Conservation (phyloP, 441 rosid genomes). For the Arabidopsis lyrata region DNA sequence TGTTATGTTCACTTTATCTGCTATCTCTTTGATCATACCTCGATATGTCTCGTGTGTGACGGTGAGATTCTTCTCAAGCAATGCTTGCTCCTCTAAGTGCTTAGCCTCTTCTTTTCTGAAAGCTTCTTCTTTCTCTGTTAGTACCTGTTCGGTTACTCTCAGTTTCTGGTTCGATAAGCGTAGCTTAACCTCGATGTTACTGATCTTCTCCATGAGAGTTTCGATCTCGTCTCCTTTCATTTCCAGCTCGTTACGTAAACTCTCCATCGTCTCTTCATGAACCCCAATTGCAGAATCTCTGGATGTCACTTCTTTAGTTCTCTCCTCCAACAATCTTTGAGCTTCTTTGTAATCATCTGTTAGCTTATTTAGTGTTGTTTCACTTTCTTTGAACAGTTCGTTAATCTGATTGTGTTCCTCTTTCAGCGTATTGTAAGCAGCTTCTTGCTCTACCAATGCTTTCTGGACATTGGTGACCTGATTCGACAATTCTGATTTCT, state of each 20-base stretch:
- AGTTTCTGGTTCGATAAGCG: constrained; percentile 97
- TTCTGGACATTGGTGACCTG: constrained; percentile 54
- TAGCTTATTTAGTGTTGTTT: constrained; percentile 48
- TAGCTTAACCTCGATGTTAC: constrained; percentile 81
- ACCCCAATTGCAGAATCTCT: constrained; percentile 59
- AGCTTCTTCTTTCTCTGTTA: constrained; percentile 80
- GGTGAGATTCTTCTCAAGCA: constrained; percentile 61
- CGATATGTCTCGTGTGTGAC: constrained; percentile 54
- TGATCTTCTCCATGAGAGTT: constrained; percentile 60
- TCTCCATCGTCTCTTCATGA: constrained; percentile 67
- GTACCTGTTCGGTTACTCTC: constrained; percentile 84
- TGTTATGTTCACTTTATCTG: constrained; percentile 52
- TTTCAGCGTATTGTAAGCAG: constrained; percentile 49
- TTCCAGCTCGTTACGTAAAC: constrained; percentile 79
- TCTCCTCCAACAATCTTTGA: constrained; percentile 62
- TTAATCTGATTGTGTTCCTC: constrained; percentile 63
- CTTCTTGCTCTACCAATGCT: constrained; percentile 59
- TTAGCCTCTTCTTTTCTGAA: constrained; percentile 69
- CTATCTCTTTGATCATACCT: constrained; percentile 56
- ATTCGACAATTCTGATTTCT: constrained; percentile 52
- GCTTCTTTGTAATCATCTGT: constrained; percentile 64
- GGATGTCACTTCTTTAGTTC: constrained; percentile 47
- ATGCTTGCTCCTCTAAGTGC: constrained; percentile 61
- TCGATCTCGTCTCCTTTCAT: constrained; percentile 73
- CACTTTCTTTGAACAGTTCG: constrained; percentile 56